phyloP scores from a whole-genome alignment of 345 rosid genomes.

The Erucastrum elatum region DNA sequence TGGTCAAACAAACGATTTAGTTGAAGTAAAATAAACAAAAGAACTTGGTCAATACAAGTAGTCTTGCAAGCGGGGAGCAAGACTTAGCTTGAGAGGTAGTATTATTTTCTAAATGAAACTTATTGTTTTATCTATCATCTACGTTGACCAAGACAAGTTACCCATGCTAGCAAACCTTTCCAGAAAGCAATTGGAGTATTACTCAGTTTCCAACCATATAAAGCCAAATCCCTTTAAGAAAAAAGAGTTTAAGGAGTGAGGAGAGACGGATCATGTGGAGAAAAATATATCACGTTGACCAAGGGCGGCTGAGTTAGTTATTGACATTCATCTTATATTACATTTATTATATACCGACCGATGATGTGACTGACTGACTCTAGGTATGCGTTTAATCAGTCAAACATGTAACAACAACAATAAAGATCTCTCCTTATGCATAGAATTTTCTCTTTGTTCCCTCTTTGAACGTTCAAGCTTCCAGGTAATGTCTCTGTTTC shows the following conservation, averaged over 20 bases:
- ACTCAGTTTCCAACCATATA: conserved; percentile 8
- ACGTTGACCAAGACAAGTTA: background rate
- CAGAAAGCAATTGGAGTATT: conserved; percentile 39
- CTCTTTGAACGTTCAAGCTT: background rate
- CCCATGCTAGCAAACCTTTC: background rate
- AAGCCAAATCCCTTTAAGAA: background rate
- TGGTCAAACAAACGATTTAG: background rate
- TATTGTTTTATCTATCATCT: conserved; percentile 33
- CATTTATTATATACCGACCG: background rate
- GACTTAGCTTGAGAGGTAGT: background rate
- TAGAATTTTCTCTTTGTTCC: background rate
- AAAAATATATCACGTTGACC: background rate
- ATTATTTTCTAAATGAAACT: too few species aligned
- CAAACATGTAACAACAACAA: conserved; percentile 26
- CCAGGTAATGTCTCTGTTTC: background rate
- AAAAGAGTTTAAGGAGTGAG: background rate
- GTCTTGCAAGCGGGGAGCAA: background rate
- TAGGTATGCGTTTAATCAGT: conserved; percentile 33
- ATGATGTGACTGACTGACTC: conserved; percentile 7
- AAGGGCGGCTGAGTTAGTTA: conserved; percentile 31
- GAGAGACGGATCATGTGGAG: background rate
- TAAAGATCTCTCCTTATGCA: conserved; percentile 3
- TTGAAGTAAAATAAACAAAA: background rate
- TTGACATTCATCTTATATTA: conserved; percentile 7
- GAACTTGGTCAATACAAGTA: background rate